These are phyloP conservation scores for Fusarium albidum DNA, from an alignment of 2,329 filamentous ascomycete species.

Conservation along the genomic window DNA sequence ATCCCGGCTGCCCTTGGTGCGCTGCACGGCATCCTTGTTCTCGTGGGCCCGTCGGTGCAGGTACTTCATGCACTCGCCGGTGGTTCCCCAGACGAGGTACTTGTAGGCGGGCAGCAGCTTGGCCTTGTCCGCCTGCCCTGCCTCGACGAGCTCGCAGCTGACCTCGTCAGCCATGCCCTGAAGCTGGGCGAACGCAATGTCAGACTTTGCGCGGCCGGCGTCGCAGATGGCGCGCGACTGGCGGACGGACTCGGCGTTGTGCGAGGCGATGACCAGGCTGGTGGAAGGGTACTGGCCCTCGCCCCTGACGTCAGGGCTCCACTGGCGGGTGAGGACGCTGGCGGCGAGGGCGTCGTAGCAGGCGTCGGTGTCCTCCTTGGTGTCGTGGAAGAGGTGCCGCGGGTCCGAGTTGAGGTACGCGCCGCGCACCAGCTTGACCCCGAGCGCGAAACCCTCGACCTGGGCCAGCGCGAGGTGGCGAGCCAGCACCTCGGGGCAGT, in stretches of 20 bases:
- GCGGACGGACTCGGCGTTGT: constrained; percentile 79
- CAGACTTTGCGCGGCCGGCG: constrained; percentile 50
- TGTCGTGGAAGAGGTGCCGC: constrained; percentile 74
- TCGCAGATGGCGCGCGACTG: constrained; percentile 62
- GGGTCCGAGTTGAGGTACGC: constrained; percentile 78
- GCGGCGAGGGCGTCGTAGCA: constrained; percentile 78
- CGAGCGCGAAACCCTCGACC: constrained; percentile 69
- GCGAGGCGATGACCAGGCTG: constrained; percentile 78
- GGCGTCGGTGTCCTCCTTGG: constrained; percentile 73
- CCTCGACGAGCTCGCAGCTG: constrained; percentile 67
- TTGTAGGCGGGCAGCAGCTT: constrained; percentile 69
- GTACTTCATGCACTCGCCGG: constrained; percentile 87
- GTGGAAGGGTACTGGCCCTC: constrained; percentile 62
- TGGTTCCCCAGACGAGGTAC: constrained; percentile 75
- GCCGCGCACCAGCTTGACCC: constrained; percentile 79
- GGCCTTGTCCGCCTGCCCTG: constrained; percentile 42
- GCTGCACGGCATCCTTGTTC: constrained; percentile 74
- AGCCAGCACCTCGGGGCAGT: constrained; percentile 63
- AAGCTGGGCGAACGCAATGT: constrained; percentile 69
- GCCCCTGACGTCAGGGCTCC: constrained; percentile 46
- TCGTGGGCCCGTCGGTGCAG: constrained; percentile 69
- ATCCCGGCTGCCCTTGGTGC: constrained; percentile 68
- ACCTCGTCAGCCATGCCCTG: constrained; percentile 98
- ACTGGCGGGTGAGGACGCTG: constrained; percentile 68
- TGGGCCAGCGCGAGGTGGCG: constrained; percentile 67